Conservation (phyloP, 1,139 yeast species). For the Candida mesenterica region DNA sequence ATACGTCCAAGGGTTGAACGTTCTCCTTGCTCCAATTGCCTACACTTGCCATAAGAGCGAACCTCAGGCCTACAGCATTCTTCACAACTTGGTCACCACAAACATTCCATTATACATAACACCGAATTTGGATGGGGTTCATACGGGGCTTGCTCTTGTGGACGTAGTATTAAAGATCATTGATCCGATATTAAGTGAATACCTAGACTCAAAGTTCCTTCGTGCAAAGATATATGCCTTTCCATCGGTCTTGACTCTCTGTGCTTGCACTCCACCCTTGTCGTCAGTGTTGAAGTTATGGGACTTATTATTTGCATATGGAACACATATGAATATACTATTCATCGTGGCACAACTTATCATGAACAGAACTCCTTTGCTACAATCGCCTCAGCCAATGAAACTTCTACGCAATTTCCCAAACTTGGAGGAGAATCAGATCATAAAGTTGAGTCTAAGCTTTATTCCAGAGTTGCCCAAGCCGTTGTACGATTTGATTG, state of each 20-base stretch:
- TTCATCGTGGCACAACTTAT: constrained; percentile 84
- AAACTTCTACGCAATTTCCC: constrained; percentile 73
- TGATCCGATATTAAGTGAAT: constrained; percentile 68
- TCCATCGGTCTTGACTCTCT: constrained; percentile 80
- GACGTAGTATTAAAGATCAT: constrained; percentile 70
- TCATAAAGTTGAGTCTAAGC: constrained; percentile 76
- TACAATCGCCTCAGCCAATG: constrained; percentile 70
- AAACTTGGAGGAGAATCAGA: constrained; percentile 65
- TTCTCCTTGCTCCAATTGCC: constrained; percentile 79
- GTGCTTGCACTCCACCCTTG: constrained; percentile 89
- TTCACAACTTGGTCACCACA: constrained; percentile 54
- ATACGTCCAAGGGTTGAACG: constrained; percentile 92
- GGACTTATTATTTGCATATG: constrained; percentile 92
- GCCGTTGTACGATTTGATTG: constrained; percentile 62
- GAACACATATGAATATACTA: constrained; percentile 82
- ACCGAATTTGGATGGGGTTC: constrained; percentile 80
- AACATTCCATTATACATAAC: constrained; percentile 79
- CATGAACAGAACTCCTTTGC: constrained; percentile 58
- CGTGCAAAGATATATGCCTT: constrained; percentile 87
- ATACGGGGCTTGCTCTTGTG: constrained; percentile 68
- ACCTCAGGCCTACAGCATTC: constrained; percentile 79
- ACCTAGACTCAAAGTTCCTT: constrained; percentile 59
- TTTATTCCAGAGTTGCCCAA: constrained; percentile 77
- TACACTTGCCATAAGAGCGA: constrained; percentile 72
- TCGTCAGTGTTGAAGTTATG: constrained; percentile 73